Conservation (phyloP, 2,329 filamentous ascomycete species). For the Exserohilum turcica region DNA sequence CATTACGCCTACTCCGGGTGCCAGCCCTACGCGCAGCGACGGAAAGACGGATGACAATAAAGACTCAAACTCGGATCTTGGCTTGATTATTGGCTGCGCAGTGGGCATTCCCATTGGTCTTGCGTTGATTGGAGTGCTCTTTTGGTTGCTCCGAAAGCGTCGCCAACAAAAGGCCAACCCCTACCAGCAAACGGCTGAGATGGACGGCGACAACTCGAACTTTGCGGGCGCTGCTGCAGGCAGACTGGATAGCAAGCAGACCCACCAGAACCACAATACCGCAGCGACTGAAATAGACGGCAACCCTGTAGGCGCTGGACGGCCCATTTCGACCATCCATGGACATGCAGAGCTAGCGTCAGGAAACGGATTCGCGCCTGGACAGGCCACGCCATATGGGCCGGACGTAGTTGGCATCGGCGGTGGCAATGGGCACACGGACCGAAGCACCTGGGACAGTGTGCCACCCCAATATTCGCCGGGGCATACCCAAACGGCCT, state of each 20-base stretch:
- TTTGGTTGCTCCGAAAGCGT: slow-evolving; percentile 43
- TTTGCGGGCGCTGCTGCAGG: slow-evolving; percentile 33
- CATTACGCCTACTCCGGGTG: slow-evolving; percentile 16
- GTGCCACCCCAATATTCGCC: slow-evolving; percentile 41
- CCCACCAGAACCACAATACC: slow-evolving; percentile 19
- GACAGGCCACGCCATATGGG: slow-evolving; percentile 27
- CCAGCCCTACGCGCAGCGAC: slow-evolving; percentile 1
- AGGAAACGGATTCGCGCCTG: slow-evolving; percentile 34
- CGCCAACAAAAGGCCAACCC: slow-evolving; percentile 25
- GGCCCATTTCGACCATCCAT: slow-evolving; percentile 33
- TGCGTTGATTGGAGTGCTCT: slow-evolving; percentile 35
- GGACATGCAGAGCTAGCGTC: slow-evolving; percentile 40
- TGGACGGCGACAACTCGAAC: slow-evolving; percentile 21
- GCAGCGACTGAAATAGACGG: slow-evolving; percentile 37
- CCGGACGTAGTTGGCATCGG: slow-evolving; percentile 41
- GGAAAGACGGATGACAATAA: slow-evolving; percentile 5
- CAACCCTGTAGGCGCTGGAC: slow-evolving; percentile 35
- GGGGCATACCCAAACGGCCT: slow-evolving; percentile 16
- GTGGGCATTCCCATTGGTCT: slow-evolving; percentile 45
- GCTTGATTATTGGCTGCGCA: slow-evolving; percentile 43
- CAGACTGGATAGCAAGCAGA: slow-evolving; percentile 29
- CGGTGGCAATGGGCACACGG: slow-evolving; percentile 29
- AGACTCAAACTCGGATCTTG: slow-evolving; percentile 27
- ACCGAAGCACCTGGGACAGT: slow-evolving; percentile 32
- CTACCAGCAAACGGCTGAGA: slow-evolving; percentile 24